Evolutionary conservation across 768 basidiomycete genomes (phyloP).

Genomic region (Kwoniella shandongensis): DNA sequence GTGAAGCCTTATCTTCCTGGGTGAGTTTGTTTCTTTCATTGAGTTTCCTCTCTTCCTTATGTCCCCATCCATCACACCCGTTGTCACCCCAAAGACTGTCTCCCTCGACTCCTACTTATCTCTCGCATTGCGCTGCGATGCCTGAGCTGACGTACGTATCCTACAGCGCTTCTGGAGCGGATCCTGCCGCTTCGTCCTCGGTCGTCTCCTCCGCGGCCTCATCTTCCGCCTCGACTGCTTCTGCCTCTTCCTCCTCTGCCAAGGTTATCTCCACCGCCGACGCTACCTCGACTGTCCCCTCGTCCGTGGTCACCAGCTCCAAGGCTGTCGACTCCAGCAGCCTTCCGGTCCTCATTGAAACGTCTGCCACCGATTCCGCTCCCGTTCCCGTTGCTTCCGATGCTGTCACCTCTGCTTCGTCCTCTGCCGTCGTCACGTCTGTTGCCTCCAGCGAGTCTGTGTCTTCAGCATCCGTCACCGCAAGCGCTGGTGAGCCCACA

Average conservation of each 20-base stretch:
- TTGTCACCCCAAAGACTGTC: too few species aligned
- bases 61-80: not conserved
- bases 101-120: too few species aligned
- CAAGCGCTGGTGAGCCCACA: too few species aligned
- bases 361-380: not conserved
- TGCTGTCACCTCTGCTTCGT: not conserved
- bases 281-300: not conserved
- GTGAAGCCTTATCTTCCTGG: conserved; percentile 35
- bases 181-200: not conserved
- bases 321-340: not conserved
- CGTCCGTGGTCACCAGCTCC: conserved; percentile 2
- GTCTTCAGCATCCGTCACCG: too few species aligned
- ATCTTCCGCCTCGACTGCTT: not conserved
- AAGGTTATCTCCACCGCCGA: not conserved
- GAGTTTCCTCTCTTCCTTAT: too few species aligned
- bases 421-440: not conserved
- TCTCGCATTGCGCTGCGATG: too few species aligned
- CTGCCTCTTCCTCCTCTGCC: not conserved
- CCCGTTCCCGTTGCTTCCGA: not conserved
- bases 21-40: conserved; percentile 6
- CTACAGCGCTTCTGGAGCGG: not conserved
- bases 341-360: too few species aligned
- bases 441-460: too few species aligned
- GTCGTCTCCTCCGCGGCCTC: conserved; percentile 1
- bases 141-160: not conserved